Evolutionary conservation across 129 eudicot species (phyloP).

Genomic region (Pseudognaphalium luteoalbum): DNA sequence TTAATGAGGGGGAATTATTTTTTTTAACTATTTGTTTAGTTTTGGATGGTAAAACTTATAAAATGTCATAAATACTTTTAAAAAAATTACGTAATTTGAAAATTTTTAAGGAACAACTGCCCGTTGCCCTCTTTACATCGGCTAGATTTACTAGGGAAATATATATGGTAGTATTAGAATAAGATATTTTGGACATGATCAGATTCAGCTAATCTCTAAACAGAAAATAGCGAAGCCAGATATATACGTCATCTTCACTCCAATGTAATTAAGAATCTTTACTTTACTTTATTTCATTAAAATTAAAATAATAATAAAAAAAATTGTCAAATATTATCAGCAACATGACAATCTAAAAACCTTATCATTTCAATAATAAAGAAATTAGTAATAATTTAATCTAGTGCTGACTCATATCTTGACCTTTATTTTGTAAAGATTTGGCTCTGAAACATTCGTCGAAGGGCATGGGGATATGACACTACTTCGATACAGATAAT

Average conservation of each 20-base stretch:
- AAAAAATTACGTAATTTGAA: too few species aligned
- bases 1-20: too few species aligned
- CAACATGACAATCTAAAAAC: neutral
- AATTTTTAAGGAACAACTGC: too few species aligned
- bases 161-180: neutral
- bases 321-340: neutral
- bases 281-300: too few species aligned
- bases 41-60: too few species aligned
- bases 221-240: neutral
- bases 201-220: neutral
- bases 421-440: constrained; percentile 31
- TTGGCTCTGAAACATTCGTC: constrained; percentile 9
- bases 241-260: neutral
- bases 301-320: too few species aligned
- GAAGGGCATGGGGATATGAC: constrained; percentile 3
- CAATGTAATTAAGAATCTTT: neutral
- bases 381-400: neutral
- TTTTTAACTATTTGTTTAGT: too few species aligned
- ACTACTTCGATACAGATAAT: neutral
- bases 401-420: constrained; percentile 32
- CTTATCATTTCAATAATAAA: neutral
- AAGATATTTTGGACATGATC: neutral
- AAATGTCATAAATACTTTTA: too few species aligned
- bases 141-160: neutral
- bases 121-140: too few species aligned